phyloP scores from a whole-genome alignment of 768 basidiomycete genomes.

The Paxillus involutus region DNA sequence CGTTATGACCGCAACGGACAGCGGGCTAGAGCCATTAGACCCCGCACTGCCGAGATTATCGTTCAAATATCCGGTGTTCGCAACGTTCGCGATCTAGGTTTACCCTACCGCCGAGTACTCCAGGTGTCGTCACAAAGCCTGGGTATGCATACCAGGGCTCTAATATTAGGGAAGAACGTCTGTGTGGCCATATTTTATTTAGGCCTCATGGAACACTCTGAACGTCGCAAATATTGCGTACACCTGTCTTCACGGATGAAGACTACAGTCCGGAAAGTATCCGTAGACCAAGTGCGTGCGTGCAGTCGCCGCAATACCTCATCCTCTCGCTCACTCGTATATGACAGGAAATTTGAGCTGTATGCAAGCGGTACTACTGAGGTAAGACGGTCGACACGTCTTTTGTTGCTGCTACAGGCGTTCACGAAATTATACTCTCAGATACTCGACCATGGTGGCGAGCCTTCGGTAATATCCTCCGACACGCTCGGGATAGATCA shows the following conservation, averaged over 20 bases:
- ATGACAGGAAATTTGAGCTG: conserved; percentile 45
- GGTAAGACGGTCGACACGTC: conserved; percentile 34
- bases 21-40: conserved; percentile 62
- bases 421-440: conserved; percentile 82
- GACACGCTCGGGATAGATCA: conserved; percentile 72
- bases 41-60: conserved; percentile 69
- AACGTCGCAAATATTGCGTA: conserved; percentile 45
- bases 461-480: conserved; percentile 69
- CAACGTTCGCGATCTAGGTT: conserved; percentile 74
- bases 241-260: conserved; percentile 64
- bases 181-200: neutral
- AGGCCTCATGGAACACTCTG: neutral
- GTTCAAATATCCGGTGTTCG: conserved; percentile 67
- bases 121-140: conserved; percentile 55
- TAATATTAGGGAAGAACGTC: conserved; percentile 67
- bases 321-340: neutral
- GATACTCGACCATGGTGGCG: conserved; percentile 73
- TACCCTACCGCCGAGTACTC: conserved; percentile 46
- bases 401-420: conserved; percentile 42
- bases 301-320: conserved; percentile 17
- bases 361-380: conserved; percentile 83
- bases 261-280: conserved; percentile 85
- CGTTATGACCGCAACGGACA: conserved; percentile 20
- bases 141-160: conserved; percentile 57
- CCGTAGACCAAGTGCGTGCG: conserved; percentile 78